Evolutionary conservation across 768 basidiomycete species (phyloP), one percentile per base, ranked within the genome.

Genomic region (Lepiota subincarnata): DNA sequence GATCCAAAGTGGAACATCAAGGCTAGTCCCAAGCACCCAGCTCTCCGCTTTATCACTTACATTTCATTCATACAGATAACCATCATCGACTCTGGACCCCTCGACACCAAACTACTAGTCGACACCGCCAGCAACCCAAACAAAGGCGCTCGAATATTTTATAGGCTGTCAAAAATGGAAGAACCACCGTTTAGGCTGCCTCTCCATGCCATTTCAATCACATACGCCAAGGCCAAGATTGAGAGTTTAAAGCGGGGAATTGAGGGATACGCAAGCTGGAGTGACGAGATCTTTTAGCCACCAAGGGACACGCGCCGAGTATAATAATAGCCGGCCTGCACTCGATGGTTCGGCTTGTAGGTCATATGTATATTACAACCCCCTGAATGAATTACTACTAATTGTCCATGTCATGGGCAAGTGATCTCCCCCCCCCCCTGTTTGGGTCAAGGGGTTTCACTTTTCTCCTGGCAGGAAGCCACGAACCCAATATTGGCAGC

Each of bases 1-100:
- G 66, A 72, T 40, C 73, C 75, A 4, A 59, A 22, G 6, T 76
- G 74, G 74, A 71, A 74, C 14, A 45, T 45, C 20, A 26, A 45
- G 22, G 44, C 28, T n/a, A 3, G 26, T 26, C 10, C 20, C 10
- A 11, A 19, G 12, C 31, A 14, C 3, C 6, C n/a, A 6, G 8
- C 24, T 28, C 13, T 8, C 16, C 44, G 4, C 2, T 24, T 26
- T 12, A n/a, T 45, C 24, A 11, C 18, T 76, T 14, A 22, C 35
- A n/a, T n/a, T n/a, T n/a, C n/a, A n/a, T n/a, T 19, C 42, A 38
- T 13, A 20, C 8, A 41, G 41, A 36, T 41, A n/a, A 51, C 50
- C 20, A 34, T 56, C n/a, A 38, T 56, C 6, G 55, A 56, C 35
- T 44, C 50, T 31, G 55, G 55, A 4, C 49, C 55, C 13, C 51